A percentile compares a stretch with the other conserved stretches of the same genome.
phyloP scores from a whole-genome alignment of 2,329 filamentous ascomycete species.

The Aureobasidium namibiae region DNA sequence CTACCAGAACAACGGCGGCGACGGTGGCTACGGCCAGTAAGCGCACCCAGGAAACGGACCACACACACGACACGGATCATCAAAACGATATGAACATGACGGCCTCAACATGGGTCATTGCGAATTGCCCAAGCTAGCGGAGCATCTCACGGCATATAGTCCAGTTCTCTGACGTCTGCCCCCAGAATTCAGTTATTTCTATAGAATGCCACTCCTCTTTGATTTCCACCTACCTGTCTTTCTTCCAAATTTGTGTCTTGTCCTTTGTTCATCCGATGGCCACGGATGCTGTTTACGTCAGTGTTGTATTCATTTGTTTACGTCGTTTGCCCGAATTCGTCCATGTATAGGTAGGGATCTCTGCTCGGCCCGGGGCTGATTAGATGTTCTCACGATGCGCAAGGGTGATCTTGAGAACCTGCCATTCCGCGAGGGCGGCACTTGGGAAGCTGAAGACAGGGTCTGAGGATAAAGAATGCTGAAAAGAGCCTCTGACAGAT shows the following conservation, averaged over 20 bases:
- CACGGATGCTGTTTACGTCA: background rate
- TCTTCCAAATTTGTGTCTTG: background rate
- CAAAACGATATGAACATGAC: slow-evolving; percentile 8
- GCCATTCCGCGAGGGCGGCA: background rate
- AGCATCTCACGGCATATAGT: slow-evolving; percentile 6
- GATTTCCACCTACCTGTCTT: background rate
- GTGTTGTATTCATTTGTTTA: background rate
- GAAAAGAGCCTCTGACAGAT: background rate
- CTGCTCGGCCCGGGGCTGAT: too few relatives aligned
- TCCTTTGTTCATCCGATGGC: background rate
- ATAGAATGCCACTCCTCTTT: slow-evolving; percentile 11
- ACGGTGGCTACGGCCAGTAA: slow-evolving; percentile 10
- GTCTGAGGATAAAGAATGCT: background rate
- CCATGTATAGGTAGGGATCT: too few relatives aligned
- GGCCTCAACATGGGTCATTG: slow-evolving; percentile 1
- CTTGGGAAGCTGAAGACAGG: too few relatives aligned
- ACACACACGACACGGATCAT: slow-evolving; percentile 5
- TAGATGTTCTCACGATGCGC: background rate
- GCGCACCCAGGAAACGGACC: background rate
- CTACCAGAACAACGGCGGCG: slow-evolving; percentile 8
- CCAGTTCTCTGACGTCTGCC: slow-evolving; percentile 6
- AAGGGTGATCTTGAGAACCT: background rate
- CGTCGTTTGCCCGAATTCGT: background rate
- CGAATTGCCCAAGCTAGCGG: slow-evolving; percentile 9
- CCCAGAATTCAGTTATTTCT: slow-evolving; percentile 7